Conservation (phyloP, 176 grass and related monocot species). For the Avena insularis region DNA sequence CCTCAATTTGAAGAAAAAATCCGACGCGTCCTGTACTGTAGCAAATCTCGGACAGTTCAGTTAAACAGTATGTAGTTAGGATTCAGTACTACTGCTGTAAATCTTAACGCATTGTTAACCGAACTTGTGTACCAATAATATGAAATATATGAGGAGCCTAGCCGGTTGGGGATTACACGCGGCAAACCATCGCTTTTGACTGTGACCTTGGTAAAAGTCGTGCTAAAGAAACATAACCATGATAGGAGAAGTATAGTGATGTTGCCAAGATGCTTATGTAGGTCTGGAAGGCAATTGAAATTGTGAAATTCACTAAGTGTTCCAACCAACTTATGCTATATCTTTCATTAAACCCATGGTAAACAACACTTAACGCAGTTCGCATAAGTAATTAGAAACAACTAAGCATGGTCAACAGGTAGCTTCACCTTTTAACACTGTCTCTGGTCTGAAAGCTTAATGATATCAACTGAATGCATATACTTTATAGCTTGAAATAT, state of each 20-base stretch:
- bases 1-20: too few species aligned
- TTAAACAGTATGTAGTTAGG: too few species aligned
- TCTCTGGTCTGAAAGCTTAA: not conserved
- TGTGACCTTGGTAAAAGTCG: not conserved
- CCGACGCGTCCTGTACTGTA: too few species aligned
- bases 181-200: too few species aligned
- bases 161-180: too few species aligned
- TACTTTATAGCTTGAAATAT: not conserved
- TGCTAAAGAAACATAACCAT: not conserved
- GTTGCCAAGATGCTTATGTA: not conserved
- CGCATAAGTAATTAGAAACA: not conserved
- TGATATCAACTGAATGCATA: not conserved
- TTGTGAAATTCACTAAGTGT: not conserved
- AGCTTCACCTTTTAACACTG: slow-evolving; percentile 8
- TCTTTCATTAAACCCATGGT: not conserved
- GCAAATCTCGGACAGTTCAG: too few species aligned
- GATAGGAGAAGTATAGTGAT: not conserved
- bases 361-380: not conserved
- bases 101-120: too few species aligned
- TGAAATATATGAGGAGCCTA: too few species aligned
- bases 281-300: not conserved
- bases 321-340: not conserved
- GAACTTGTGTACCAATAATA: too few species aligned
- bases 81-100: too few species aligned
- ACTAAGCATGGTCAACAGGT: not conserved